Conservation (phyloP, 73 alveolate genomes). For the Paramecium caudatum region DNA sequence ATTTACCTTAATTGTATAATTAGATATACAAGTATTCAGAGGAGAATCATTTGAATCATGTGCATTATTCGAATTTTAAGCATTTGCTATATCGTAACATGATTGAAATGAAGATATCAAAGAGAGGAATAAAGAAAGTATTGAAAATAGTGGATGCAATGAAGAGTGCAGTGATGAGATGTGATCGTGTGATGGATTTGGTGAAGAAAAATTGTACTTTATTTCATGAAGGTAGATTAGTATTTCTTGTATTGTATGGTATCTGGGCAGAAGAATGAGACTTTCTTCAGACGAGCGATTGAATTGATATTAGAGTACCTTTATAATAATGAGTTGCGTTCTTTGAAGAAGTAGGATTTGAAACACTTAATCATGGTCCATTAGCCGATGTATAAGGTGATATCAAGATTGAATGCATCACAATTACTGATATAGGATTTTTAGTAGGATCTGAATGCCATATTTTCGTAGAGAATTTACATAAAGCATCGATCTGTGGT, state of each 20-base stretch:
- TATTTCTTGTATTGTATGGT: slow-evolving; percentile 38
- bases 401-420: slow-evolving; percentile 36
- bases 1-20: background rate
- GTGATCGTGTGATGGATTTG: background rate
- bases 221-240: slow-evolving; percentile 27
- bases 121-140: slow-evolving; percentile 27
- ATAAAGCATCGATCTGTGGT: background rate
- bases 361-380: background rate
- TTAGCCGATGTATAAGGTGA: background rate
- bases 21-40: background rate
- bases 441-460: slow-evolving; percentile 27
- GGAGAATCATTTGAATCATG: slow-evolving; percentile 14
- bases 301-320: slow-evolving; percentile 25
- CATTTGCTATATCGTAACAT: background rate
- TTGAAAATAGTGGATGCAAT: slow-evolving; percentile 12
- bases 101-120: background rate
- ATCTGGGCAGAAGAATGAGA: slow-evolving; percentile 18
- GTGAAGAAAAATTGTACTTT: slow-evolving; percentile 1
- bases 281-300: background rate
- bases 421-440: background rate
- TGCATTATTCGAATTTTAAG: slow-evolving; percentile 19
- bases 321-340: background rate
- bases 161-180: slow-evolving; percentile 27
- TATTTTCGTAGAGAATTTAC: slow-evolving; percentile 5
- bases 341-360: slow-evolving; percentile 20